Conservation (phyloP, 306 rosid genomes). For the Pachyrhizus erosus region DNA sequence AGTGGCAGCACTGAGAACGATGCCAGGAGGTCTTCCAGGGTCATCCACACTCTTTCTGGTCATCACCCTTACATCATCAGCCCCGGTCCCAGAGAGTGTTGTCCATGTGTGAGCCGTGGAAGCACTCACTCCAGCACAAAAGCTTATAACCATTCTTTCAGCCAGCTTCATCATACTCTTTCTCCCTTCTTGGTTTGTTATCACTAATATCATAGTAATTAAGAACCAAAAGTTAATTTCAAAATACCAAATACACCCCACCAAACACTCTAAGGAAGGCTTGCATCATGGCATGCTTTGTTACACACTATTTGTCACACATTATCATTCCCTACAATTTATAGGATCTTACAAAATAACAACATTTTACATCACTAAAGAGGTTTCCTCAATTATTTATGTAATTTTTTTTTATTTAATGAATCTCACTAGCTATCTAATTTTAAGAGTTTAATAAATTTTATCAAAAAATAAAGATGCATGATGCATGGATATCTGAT, state of each 20-base stretch:
- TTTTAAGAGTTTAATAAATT: too few species aligned
- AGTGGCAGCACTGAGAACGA: conserved; percentile 95
- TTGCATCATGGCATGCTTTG: too few species aligned
- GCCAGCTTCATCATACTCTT: conserved; percentile 96
- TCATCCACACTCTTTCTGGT: conserved; percentile 94
- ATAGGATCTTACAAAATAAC: not conserved
- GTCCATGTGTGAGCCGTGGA: conserved; percentile 98
- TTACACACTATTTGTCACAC: not conserved
- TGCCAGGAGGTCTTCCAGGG: conserved; percentile 95
- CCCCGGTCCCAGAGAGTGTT: conserved; percentile 84
- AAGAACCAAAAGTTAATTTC: not conserved
- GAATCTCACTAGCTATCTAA: too few species aligned
- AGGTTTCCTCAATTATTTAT: too few species aligned
- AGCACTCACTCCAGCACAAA: conserved; percentile 96
- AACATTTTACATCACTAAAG: not conserved
- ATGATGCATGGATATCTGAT: too few species aligned
- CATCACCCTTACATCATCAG: conserved; percentile 96
- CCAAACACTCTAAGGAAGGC: not conserved
- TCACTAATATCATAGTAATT: conserved; percentile 51
- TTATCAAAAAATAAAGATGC: too few species aligned
- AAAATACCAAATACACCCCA: not conserved
- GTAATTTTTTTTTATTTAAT: too few species aligned
- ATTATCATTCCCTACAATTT: not conserved
- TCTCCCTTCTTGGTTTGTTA: conserved; percentile 94
- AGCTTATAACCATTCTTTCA: conserved; percentile 96